Conservation (phyloP, 1,284 basidiomycete genomes). For the Wallemia ichthyophaga region DNA sequence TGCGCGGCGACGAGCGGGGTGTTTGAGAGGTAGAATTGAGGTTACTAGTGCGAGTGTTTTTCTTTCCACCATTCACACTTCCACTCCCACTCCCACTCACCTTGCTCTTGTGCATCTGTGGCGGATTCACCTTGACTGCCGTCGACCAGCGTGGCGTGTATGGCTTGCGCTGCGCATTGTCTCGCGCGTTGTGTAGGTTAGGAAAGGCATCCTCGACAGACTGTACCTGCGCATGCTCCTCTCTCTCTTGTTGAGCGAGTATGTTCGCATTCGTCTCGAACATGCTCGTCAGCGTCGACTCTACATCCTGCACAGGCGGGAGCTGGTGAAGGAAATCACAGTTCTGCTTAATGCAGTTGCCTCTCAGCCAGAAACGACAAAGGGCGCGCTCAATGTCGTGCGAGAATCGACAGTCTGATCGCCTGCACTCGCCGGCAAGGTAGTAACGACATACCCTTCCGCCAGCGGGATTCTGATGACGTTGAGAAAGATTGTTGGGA, state of each 20-base stretch:
- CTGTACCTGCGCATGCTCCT: conserved; percentile 4
- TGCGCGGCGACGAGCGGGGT: conserved; percentile 48
- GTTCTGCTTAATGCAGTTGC: conserved; percentile 55
- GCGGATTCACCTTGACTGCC: neutral
- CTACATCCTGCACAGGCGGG: conserved; percentile 19
- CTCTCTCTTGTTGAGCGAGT: conserved; percentile 4
- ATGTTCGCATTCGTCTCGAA: conserved; percentile 2
- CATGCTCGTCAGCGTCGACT: conserved; percentile 19
- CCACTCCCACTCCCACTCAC: too few species aligned
- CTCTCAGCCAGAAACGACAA: conserved; percentile 90
- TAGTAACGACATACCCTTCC: conserved; percentile 65
- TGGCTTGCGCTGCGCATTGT: conserved; percentile 8
- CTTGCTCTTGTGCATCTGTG: too few species aligned
- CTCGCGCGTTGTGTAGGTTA: conserved; percentile 7
- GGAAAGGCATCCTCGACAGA: conserved; percentile 8
- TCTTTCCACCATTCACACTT: too few species aligned
- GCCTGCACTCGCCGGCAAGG: conserved; percentile 74
- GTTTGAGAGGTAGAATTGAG: conserved; percentile 25
- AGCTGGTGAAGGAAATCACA: neutral
- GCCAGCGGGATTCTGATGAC: conserved; percentile 2
- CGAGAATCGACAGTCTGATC: conserved; percentile 94
- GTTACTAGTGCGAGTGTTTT: too few species aligned
- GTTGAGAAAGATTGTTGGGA: neutral
- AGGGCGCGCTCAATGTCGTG: conserved; percentile 73
- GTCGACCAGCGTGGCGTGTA: neutral